Evolutionary conservation across 2,329 filamentous ascomycete genomes (phyloP), one percentile per base, ranked within the genome.

Genomic region (Xylaria sp.): DNA sequence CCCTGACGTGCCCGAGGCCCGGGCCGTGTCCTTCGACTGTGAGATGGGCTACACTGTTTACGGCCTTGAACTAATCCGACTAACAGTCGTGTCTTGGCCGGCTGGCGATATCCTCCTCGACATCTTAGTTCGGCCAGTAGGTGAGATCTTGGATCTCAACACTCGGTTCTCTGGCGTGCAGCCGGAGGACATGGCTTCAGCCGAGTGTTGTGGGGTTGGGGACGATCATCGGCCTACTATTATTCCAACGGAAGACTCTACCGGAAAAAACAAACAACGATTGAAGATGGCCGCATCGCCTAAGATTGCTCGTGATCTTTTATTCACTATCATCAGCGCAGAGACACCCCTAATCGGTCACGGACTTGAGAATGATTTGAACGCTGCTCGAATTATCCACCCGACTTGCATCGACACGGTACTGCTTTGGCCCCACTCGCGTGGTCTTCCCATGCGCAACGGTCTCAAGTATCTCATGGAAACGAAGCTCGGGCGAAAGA

Each of bases 11-110:
- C 78, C 80, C 0, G 70, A 75, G 1, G 78, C 83, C 54, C 85
- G 85, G 35, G 91, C 90, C 2, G 87, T 98, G 10, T 90, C 88
- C 66, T 94, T 99, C 70, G 95, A 99, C 74, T 98, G 95, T 71
- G 95, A 99, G 74, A 99, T 99, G 95, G 92, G 91, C 4, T 98
- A 96, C 73, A 99, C 96, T 0, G 91, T 91, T 0, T 77, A 90
- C 51, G 95, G 96, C 0, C 80, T 98, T 66, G 95, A 99, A 75
- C 83, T 99, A 17, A 89, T 98, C 58, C 91, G 95, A 8, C 77
- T 99, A 3, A 98, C 95, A 0, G 93, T 91, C 4, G 89, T 94
- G 3, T 87, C 89, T 9, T 99, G 95, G 93, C 94, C 94, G 0
- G 80, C 83, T 8, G 90, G 91, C 19, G 84, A 88, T 54, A 83